Percentiles rank a stretch among this genome's conserved stretches.
phyloP scores from a whole-genome alignment of 2,329 filamentous ascomycete genomes.

The Ascochyta viciae-villosae region DNA sequence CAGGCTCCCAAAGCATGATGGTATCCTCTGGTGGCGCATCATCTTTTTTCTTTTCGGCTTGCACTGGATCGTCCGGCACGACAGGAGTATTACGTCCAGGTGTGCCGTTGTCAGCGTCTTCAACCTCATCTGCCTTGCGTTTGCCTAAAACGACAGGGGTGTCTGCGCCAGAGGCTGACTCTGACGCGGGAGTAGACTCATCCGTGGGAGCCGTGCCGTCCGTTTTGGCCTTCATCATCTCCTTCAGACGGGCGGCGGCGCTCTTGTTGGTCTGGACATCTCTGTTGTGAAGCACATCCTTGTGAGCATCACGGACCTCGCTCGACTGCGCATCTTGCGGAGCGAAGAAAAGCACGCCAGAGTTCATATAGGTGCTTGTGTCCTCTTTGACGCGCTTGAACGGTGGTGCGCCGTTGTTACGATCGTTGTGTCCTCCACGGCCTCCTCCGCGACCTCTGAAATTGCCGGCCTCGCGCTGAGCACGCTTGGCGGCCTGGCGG shows the following conservation, averaged over 20 bases:
- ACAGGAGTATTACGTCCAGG: conserved; percentile 66
- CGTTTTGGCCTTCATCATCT: conserved; percentile 66
- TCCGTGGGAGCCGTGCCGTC: conserved; percentile 35
- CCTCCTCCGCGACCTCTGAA: conserved; percentile 35
- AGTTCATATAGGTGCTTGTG: conserved; percentile 44
- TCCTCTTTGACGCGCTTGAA: conserved; percentile 46
- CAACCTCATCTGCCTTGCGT: conserved; percentile 76
- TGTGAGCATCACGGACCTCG: conserved; percentile 66
- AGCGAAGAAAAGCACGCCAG: conserved; percentile 46
- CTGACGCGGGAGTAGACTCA: conserved; percentile 29
- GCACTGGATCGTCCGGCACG: conserved; percentile 53
- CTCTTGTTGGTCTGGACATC: conserved; percentile 84
- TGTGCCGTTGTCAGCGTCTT: conserved; percentile 66
- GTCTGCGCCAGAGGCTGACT: conserved; percentile 45
- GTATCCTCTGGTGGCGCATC: conserved; percentile 77
- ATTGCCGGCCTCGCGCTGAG: conserved; percentile 58
- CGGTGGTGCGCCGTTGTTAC: conserved; percentile 27
- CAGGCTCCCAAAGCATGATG: conserved; percentile 91
- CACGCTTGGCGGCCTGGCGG: conserved; percentile 75
- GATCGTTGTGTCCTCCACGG: conserved; percentile 41
- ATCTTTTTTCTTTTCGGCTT: conserved; percentile 47
- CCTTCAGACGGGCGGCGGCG: conserved; percentile 83
- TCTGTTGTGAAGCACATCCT: conserved; percentile 87
- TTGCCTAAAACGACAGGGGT: conserved; percentile 68
- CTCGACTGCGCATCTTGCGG: conserved; percentile 48